These are phyloP conservation scores for Pichia sp. DNA, from an alignment of 1,139 yeast genomes.

Conservation along the genomic window DNA sequence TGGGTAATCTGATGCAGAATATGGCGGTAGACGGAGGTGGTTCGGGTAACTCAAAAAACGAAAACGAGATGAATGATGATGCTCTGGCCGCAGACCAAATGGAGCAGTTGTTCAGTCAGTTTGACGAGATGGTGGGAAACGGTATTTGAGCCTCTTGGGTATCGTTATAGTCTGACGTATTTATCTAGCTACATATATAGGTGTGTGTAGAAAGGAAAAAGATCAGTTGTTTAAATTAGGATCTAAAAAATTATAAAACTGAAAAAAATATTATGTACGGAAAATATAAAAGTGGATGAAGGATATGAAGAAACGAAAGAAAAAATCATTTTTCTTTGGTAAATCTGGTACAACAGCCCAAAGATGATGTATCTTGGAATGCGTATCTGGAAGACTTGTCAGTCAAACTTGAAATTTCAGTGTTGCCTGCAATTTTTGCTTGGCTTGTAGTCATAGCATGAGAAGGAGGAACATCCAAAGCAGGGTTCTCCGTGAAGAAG, in stretches of 20 bases:
- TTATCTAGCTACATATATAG: background rate
- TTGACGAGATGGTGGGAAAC: conserved; percentile 29
- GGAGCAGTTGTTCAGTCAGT: conserved; percentile 30
- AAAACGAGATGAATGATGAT: conserved; percentile 12
- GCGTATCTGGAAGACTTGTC: conserved; percentile 44
- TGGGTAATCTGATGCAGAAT: conserved; percentile 11
- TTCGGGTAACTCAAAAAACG: background rate
- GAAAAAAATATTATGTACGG: background rate
- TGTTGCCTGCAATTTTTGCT: conserved; percentile 38
- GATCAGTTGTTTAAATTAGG: background rate
- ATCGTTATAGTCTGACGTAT: background rate
- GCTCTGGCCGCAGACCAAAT: conserved; percentile 30
- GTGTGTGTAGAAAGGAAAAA: background rate
- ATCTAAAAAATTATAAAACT: background rate
- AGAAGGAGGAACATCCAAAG: conserved; percentile 68
- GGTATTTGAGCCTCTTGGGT: background rate
- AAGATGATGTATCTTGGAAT: conserved; percentile 31
- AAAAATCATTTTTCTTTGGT: conserved; percentile 11
- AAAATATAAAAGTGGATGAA: background rate
- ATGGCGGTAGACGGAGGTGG: background rate
- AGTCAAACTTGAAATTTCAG: conserved; percentile 51
- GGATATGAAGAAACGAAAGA: background rate
- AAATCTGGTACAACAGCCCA: conserved; percentile 25
- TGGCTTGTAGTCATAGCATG: conserved; percentile 60
- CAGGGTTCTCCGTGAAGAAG: conserved; percentile 73